A percentile compares a stretch with the other conserved stretches of the same genome.
phyloP scores from a whole-genome alignment of 495 filamentous ascomycete genomes.

The Neurospora pannonica region DNA sequence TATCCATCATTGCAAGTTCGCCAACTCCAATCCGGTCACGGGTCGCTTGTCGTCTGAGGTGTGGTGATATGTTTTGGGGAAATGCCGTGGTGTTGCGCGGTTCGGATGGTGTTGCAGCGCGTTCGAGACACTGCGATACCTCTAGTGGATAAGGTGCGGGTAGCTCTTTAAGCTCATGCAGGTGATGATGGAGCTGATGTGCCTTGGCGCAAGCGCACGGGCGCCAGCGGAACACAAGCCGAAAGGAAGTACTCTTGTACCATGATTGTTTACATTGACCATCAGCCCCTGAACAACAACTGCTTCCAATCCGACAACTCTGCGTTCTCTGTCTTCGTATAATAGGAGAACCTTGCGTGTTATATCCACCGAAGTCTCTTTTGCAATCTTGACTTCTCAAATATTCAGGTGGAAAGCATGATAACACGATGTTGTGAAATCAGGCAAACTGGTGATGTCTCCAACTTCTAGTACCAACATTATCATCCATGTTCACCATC shows the following conservation, averaged over 20 bases:
- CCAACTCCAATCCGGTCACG: neutral
- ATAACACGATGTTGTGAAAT: too few relatives aligned
- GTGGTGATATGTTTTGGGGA: neutral
- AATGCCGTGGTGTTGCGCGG: neutral
- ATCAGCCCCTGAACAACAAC: neutral
- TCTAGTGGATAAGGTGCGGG: neutral
- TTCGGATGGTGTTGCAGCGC: neutral
- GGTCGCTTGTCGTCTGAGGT: neutral
- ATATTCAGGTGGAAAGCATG: too few relatives aligned
- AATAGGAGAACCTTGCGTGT: too few relatives aligned
- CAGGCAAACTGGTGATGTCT: too few relatives aligned
- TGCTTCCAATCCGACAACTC: neutral
- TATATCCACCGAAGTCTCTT: too few relatives aligned
- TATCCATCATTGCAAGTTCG: constrained; percentile 42
- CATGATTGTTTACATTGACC: neutral
- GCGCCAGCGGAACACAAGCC: neutral
- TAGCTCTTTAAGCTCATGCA: neutral
- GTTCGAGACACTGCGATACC: neutral
- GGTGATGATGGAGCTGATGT: neutral
- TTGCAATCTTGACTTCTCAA: too few relatives aligned
- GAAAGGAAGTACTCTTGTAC: neutral
- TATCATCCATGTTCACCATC: too few relatives aligned
- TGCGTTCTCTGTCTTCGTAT: neutral
- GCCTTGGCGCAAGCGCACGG: neutral
- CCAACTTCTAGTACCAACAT: too few relatives aligned